Base-by-base conservation (phyloP, 441 rosid species). In the Syzygium syzygioides region DNA sequence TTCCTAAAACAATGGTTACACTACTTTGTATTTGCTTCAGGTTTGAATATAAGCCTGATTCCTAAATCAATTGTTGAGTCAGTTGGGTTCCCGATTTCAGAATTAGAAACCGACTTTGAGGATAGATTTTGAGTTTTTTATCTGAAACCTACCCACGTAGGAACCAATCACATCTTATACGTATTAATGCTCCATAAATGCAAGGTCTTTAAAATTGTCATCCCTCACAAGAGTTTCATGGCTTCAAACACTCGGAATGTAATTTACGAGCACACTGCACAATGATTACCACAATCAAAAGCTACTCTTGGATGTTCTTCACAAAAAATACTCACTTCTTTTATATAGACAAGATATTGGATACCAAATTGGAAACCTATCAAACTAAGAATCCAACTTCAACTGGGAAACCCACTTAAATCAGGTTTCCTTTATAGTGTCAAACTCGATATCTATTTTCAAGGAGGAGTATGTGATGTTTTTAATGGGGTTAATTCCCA, bases 41-140 rank as follows among this genome's bases (percentile, higher is more conserved):
- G 5, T 68, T 32, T 2, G 25, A 66, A 32, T 18, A 13, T 18
- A 32, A 18, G 45, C 25, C 6, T 18, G 41, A 37, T 32, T 18
- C 7, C 0, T 0, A 2, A 68, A 68, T 68, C 4, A 1, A 19
- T 1, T 32, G 1, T 0, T 4, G 0, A 18, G 45, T 18, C 14
- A 18, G 10, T 20, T 68, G 0, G 26, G 12, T 19, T 19, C 45
- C 2, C 41, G 14, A 68, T 68, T 32, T 68, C 4, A 1, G 34
- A 68, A 30, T 60, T 13, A 0, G 68, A 60, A 28, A 17, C 3
- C 0, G 2, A 60, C 32, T 60, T 28, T 60, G 17, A 66, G 25
- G 34, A 32, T 32, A 32, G 34, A 32, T 32, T 32, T 32, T 32
- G 1, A 17, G 45, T 20, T 32, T 14, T 25, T 66, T 32, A 60